Evolutionary conservation across 2,329 filamentous ascomycete species (phyloP).

Genomic region (Pyricularia pennisetigena): DNA sequence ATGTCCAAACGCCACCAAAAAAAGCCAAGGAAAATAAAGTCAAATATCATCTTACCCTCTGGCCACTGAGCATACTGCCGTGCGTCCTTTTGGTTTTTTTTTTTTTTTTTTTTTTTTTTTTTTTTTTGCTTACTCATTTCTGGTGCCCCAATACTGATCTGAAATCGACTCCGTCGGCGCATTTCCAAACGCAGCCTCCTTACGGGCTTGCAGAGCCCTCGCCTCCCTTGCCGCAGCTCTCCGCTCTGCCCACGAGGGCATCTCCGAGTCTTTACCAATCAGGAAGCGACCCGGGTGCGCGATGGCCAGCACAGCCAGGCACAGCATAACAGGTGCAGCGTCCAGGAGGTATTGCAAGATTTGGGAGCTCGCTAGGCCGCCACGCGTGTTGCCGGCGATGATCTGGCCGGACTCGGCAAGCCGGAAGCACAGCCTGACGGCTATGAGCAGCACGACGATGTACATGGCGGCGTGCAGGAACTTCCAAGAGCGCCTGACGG

Average conservation of each 20-base stretch:
- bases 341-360: conserved; percentile 41
- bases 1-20: neutral
- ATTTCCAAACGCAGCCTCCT: neutral
- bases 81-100: neutral
- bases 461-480: conserved; percentile 24
- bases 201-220: conserved; percentile 6
- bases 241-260: conserved; percentile 22
- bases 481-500: conserved; percentile 18
- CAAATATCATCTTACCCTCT: neutral
- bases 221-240: conserved; percentile 3
- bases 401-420: conserved; percentile 38
- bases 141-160: neutral
- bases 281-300: conserved; percentile 39
- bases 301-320: conserved; percentile 27
- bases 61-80: neutral
- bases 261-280: conserved; percentile 32
- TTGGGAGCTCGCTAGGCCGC: conserved; percentile 38
- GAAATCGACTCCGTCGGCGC: neutral
- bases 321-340: conserved; percentile 44
- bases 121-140: neutral
- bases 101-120: neutral
- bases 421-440: conserved; percentile 48
- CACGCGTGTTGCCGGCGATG: conserved; percentile 15
- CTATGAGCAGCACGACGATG: conserved; percentile 10
- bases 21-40: neutral